phyloP scores from a whole-genome alignment of 2,329 filamentous ascomycete genomes.

The Alternaria angustiovoidea region DNA sequence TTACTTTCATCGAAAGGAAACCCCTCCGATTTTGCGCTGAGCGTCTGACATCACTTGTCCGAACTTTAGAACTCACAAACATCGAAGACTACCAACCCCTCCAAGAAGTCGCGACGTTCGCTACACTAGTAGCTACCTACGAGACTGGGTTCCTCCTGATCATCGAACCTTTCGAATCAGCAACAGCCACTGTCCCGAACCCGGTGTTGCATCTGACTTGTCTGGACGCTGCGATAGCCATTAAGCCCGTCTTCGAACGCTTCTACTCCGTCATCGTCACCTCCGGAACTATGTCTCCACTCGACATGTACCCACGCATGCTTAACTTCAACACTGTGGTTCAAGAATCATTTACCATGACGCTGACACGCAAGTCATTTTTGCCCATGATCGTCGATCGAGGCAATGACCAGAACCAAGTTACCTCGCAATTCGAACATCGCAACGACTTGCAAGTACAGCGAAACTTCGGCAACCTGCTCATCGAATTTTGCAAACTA shows the following conservation, averaged over 20 bases:
- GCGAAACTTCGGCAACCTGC: slow-evolving; percentile 90
- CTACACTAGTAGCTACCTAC: slow-evolving; percentile 93
- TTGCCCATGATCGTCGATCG: slow-evolving; percentile 97
- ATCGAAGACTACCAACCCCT: slow-evolving; percentile 98
- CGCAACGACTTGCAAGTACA: slow-evolving; percentile 97
- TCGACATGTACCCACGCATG: slow-evolving; percentile 99
- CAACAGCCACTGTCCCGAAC: slow-evolving; percentile 93
- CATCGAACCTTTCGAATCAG: slow-evolving; percentile 95
- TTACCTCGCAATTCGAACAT: slow-evolving; percentile 94
- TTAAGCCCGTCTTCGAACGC: slow-evolving; percentile 95
- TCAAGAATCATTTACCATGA: slow-evolving; percentile 98
- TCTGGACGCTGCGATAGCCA: slow-evolving; percentile 95
- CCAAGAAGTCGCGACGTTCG: slow-evolving; percentile 97
- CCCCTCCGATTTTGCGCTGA: slow-evolving; percentile 94
- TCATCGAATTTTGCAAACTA: slow-evolving; percentile 94
- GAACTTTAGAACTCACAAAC: slow-evolving; percentile 93
- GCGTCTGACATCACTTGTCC: slow-evolving; percentile 88
- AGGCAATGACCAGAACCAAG: slow-evolving; percentile 90
- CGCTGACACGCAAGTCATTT: slow-evolving; percentile 91
- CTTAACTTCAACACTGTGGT: slow-evolving; percentile 90
- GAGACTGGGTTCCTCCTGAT: slow-evolving; percentile 96
- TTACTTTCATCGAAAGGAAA: slow-evolving; percentile 98
- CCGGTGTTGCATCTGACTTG: slow-evolving; percentile 97
- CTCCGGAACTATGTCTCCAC: slow-evolving; percentile 92
- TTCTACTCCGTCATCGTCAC: slow-evolving; percentile 99